Evolutionary conservation across 2,329 filamentous ascomycete species (phyloP).

Genomic region (Stemphylium lycopersici): DNA sequence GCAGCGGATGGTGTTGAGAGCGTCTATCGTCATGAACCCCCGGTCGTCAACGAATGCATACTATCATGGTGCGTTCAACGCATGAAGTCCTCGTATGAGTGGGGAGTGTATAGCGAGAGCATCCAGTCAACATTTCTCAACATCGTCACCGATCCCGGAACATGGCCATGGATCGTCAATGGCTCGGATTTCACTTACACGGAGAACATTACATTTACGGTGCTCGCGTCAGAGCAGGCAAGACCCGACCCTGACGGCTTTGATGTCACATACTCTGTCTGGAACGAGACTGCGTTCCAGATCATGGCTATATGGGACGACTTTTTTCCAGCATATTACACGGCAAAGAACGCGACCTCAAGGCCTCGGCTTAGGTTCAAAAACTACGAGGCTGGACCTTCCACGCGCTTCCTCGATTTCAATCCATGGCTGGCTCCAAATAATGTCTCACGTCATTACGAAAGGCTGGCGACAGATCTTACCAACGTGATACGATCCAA

Average conservation of each 20-base stretch:
- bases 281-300: too few species aligned
- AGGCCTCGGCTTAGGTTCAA: too few species aligned
- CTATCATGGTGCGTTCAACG: conserved; percentile 39
- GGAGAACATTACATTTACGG: too few species aligned
- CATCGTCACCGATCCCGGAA: not conserved
- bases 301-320: too few species aligned
- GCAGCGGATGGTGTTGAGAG: conserved; percentile 1
- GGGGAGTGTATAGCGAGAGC: not conserved
- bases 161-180: not conserved
- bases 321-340: too few species aligned
- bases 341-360: too few species aligned
- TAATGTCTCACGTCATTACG: conserved; percentile 29
- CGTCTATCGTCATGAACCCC: conserved; percentile 17
- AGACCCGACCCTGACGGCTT: too few species aligned
- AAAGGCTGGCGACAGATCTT: conserved; percentile 24
- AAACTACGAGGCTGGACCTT: too few species aligned
- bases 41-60: conserved; percentile 27
- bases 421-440: conserved; percentile 25
- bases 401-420: too few species aligned
- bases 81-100: conserved; percentile 20
- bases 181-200: too few species aligned
- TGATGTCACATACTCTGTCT: too few species aligned
- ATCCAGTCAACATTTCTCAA: not conserved
- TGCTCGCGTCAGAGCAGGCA: too few species aligned
- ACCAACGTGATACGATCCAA: conserved; percentile 29